Evolutionary conservation across 306 rosid genomes (phyloP), one percentile per base, ranked within the genome.

Genomic region (Dryas octopetala): DNA sequence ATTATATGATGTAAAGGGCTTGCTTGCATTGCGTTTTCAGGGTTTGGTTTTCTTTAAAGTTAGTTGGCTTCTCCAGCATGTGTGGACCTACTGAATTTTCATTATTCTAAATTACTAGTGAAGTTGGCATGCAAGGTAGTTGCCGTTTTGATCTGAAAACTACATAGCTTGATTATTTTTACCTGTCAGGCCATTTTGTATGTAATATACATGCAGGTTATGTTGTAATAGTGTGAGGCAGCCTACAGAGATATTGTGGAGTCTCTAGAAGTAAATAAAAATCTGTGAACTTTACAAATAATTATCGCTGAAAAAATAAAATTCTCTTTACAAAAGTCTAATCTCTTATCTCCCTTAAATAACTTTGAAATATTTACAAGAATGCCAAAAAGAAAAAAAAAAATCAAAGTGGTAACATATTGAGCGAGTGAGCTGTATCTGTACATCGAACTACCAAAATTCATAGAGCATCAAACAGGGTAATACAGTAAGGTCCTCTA

Each of bases 391-490:
- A 32, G 38, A 32, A 32, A 32, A 32, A 32, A 32, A 32, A 32
- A 32, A 32, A 32, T 32, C 38, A 32, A 32, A 32, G 2, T 55
- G 61, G 17, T 17, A 17, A 55, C 61, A 7, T 17, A 17, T n/a
- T 17, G 32, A 55, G 17, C 9, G 12, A 55, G 5, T 7, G 19
- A 65, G 72, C 65, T 4, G 38, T 32, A n/a, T 38, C 57, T 66
- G 17, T 26, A 66, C 48, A 53, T 38, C 51, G 41, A 48, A 50
- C 28, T 4, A 38, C n/a, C 70, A 62, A 73, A 64, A 75, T 65
- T 48, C 46, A 43, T 13, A 5, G 16, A 28, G 12, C 52, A 73
- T 43, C 76, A 48, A 19, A 6, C 5, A 7, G 6, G 13, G 26
- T 7, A 59, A 51, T 44, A 52, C 63, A 63, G 15, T 8, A 59